A percentile compares a stretch with the other conserved stretches of the same genome.
phyloP scores from a whole-genome alignment of 768 basidiomycete genomes.

The Tulasnella sp. region DNA sequence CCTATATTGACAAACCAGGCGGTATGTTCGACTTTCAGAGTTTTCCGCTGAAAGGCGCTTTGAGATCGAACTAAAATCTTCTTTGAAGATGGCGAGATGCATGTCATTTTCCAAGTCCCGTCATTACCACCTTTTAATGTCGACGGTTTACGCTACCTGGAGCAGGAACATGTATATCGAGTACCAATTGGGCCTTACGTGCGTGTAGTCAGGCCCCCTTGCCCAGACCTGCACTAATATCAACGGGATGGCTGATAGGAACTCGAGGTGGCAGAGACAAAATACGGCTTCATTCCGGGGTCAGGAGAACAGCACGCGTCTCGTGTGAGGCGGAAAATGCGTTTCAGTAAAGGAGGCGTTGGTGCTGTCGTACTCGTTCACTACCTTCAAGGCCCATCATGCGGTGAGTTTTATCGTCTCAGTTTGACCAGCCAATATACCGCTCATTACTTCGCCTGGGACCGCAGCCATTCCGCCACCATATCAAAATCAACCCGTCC shows the following conservation, averaged over 20 bases:
- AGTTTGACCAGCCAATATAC: constrained; percentile 7
- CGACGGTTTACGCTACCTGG: constrained; percentile 70
- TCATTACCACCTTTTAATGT: constrained; percentile 48
- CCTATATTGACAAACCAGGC: constrained; percentile 63
- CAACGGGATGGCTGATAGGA: too few species aligned
- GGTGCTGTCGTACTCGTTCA: constrained; percentile 66
- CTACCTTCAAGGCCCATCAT: constrained; percentile 54
- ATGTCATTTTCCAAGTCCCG: constrained; percentile 51
- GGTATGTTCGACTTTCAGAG: constrained; percentile 35
- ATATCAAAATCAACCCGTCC: constrained; percentile 49
- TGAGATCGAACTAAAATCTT: background rate
- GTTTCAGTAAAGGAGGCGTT: constrained; percentile 62
- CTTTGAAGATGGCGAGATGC: constrained; percentile 48
- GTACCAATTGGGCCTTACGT: constrained; percentile 37
- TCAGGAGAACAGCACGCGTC: constrained; percentile 50
- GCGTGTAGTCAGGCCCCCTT: background rate
- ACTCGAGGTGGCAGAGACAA: constrained; percentile 63
- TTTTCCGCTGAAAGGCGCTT: background rate
- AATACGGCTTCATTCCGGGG: constrained; percentile 67
- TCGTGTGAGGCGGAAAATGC: constrained; percentile 59
- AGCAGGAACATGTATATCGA: constrained; percentile 52
- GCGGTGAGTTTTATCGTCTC: constrained; percentile 39
- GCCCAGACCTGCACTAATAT: too few species aligned
- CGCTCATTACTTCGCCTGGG: background rate
- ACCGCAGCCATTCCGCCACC: constrained; percentile 57